A percentile compares a stretch with the other conserved stretches of the same genome.
Evolutionary conservation across 345 rosid genomes (phyloP).

Genomic region (Streptanthus diversifolius): DNA sequence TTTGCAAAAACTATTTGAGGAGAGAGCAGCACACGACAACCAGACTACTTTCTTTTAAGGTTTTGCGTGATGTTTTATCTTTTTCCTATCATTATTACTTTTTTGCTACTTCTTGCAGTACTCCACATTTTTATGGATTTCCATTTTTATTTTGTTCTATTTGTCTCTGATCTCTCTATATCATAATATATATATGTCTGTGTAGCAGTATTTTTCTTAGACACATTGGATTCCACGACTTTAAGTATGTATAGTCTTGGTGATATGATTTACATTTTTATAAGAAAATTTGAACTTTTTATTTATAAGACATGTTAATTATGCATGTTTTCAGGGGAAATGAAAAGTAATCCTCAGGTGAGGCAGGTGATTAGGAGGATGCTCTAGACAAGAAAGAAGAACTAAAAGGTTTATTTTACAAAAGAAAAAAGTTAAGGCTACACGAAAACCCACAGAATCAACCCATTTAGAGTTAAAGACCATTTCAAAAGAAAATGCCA

Average conservation of each 20-base stretch:
- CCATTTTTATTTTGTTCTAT: conserved; percentile 19
- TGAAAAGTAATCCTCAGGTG: conserved; percentile 26
- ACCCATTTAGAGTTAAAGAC: conserved; percentile 27
- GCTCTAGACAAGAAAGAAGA: neutral
- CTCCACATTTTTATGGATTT: conserved; percentile 14
- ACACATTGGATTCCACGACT: neutral
- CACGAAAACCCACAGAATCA: conserved; percentile 28
- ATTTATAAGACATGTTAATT: neutral
- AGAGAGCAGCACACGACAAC: conserved; percentile 27
- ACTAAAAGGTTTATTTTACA: neutral
- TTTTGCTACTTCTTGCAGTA: conserved; percentile 21
- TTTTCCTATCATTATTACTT: conserved; percentile 32
- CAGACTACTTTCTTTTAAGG: conserved; percentile 35
- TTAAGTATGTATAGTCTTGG: neutral
- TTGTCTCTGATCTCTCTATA: neutral
- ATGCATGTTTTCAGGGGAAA: neutral
- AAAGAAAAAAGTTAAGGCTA: conserved; percentile 20
- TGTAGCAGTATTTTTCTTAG: neutral
- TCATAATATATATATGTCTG: neutral
- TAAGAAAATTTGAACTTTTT: neutral
- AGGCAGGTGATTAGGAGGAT: conserved; percentile 16
- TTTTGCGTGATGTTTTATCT: conserved; percentile 39
- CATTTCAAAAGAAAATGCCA: conserved; percentile 27
- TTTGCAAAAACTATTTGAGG: conserved; percentile 23
- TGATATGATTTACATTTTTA: too few relatives aligned